phyloP scores from a whole-genome alignment of 768 basidiomycete genomes.

The Suillus variegatus region DNA sequence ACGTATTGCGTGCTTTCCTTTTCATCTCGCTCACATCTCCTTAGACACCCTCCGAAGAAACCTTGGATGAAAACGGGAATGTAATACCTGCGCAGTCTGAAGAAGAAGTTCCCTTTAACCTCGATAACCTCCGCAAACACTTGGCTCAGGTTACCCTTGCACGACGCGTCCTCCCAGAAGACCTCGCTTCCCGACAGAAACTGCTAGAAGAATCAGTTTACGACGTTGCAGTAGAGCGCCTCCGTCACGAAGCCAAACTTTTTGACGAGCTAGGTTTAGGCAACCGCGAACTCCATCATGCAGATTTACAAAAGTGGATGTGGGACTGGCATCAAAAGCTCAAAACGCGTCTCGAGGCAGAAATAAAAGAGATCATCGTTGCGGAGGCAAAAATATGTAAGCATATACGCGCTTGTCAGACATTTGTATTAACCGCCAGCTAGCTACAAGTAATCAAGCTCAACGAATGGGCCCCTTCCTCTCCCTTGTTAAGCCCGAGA shows the following conservation, averaged over 20 bases:
- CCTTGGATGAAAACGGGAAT: conserved; percentile 21
- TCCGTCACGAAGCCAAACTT: conserved; percentile 60
- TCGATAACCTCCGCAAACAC: conserved; percentile 68
- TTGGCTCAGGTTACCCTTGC: conserved; percentile 64
- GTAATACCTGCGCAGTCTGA: conserved; percentile 21
- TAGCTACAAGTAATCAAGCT: conserved; percentile 9
- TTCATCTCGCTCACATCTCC: not conserved
- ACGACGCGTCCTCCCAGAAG: conserved; percentile 62
- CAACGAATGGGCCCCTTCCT: conserved; percentile 67
- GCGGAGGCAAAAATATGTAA: conserved; percentile 35
- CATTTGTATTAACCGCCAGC: not conserved
- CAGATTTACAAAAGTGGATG: conserved; percentile 75
- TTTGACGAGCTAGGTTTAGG: conserved; percentile 61
- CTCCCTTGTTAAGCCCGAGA: conserved; percentile 69
- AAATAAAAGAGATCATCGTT: conserved; percentile 47
- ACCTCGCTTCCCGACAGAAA: conserved; percentile 74
- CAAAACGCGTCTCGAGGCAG: conserved; percentile 46
- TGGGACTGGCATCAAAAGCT: conserved; percentile 81
- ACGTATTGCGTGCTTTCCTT: conserved; percentile 7
- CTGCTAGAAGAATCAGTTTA: conserved; percentile 85
- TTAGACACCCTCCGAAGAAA: conserved; percentile 22
- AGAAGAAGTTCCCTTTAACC: conserved; percentile 69
- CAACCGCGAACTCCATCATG: conserved; percentile 43
- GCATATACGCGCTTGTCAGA: conserved; percentile 8
- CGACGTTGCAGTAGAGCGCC: conserved; percentile 74